These are phyloP conservation scores for Pythium oligandrum DNA, from an alignment of 352 stramenopile genomes.

Conservation along the genomic window DNA sequence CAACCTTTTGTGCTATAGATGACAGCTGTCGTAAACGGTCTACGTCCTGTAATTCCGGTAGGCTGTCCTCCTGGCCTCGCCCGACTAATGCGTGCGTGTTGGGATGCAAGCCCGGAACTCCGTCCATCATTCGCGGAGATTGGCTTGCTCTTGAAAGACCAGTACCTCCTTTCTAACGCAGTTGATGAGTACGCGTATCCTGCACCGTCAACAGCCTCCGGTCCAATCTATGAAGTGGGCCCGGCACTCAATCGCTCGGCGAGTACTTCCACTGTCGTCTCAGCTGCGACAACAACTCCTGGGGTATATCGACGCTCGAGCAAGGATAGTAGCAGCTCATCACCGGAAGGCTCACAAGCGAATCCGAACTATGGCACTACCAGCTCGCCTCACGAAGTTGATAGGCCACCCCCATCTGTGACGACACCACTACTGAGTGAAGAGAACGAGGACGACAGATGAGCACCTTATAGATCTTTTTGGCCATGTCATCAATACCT, in stretches of 20 bases:
- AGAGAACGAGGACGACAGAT: background rate
- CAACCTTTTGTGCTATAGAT: conserved; percentile 34
- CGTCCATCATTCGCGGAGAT: conserved; percentile 80
- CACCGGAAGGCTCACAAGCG: conserved; percentile 8
- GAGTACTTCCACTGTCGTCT: conserved; percentile 12
- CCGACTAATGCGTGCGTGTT: conserved; percentile 79
- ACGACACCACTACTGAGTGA: background rate
- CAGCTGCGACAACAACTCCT: conserved; percentile 10
- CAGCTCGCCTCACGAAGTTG: conserved; percentile 9
- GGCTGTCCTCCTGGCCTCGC: conserved; percentile 71
- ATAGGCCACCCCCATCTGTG: background rate
- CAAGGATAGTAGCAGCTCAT: conserved; percentile 17
- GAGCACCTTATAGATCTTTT: conserved; percentile 10
- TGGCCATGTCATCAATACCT: background rate
- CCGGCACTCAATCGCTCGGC: conserved; percentile 9
- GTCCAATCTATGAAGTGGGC: conserved; percentile 16
- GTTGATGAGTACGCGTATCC: conserved; percentile 56
- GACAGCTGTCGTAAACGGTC: conserved; percentile 82
- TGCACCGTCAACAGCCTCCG: conserved; percentile 19
- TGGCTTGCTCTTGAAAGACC: conserved; percentile 70
- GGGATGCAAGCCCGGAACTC: conserved; percentile 66
- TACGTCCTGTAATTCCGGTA: conserved; percentile 81
- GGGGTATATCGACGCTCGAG: conserved; percentile 17
- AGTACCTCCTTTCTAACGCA: conserved; percentile 53
- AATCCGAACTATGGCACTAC: conserved; percentile 9